Percentiles rank a stretch among this genome's conserved stretches.
Conservation (phyloP, 2,329 filamentous ascomycete genomes). For the Epichloe gansuensis region DNA sequence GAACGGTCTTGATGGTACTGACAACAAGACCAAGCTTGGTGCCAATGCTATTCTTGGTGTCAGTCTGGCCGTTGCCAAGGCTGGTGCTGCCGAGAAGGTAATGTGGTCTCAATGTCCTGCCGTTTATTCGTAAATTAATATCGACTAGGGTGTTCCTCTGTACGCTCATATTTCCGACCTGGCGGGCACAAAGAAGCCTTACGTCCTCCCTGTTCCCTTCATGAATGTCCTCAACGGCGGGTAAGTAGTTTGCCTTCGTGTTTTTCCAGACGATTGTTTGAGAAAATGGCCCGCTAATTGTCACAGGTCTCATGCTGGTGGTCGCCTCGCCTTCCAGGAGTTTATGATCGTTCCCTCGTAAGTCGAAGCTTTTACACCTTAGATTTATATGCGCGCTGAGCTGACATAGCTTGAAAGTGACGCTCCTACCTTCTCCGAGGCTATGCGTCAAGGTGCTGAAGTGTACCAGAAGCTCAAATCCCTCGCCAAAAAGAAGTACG, state of each 20-base stretch:
- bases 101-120: not conserved
- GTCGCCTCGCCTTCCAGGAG: conserved; percentile 88
- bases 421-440: conserved; percentile 87
- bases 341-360: conserved; percentile 88
- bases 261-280: not conserved
- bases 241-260: conserved; percentile 20
- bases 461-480: conserved; percentile 97
- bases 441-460: conserved; percentile 89
- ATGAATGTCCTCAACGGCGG: conserved; percentile 85
- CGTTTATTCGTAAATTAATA: not conserved
- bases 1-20: conserved; percentile 70
- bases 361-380: conserved; percentile 21
- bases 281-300: not conserved
- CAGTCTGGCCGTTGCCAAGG: conserved; percentile 74
- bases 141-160: conserved; percentile 56
- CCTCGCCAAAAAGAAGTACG: conserved; percentile 98
- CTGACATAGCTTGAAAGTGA: conserved; percentile 33
- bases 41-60: conserved; percentile 85
- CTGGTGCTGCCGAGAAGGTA: conserved; percentile 77
- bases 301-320: conserved; percentile 80
- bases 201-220: conserved; percentile 82
- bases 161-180: conserved; percentile 83
- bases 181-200: conserved; percentile 82
- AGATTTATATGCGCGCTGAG: not conserved
- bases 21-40: conserved; percentile 80